Conservation (phyloP, 805 yeast genomes). For the Candida maris region DNA sequence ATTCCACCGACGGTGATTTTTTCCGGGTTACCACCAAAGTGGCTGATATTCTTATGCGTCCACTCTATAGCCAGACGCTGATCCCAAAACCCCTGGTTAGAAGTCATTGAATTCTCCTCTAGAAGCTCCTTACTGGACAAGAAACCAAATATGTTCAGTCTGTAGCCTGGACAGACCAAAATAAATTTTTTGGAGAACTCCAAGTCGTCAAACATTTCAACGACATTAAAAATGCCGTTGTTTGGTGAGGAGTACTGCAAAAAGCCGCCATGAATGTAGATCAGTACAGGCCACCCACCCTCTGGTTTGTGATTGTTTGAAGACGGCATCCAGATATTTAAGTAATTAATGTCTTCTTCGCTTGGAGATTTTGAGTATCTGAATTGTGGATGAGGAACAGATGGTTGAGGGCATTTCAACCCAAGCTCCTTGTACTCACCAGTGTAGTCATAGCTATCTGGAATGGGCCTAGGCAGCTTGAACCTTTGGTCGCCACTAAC, state of each 20-base stretch:
- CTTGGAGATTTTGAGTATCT: constrained; percentile 25
- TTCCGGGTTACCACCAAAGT: constrained; percentile 46
- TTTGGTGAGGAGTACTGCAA: constrained; percentile 35
- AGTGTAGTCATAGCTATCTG: constrained; percentile 34
- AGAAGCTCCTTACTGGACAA: constrained; percentile 36
- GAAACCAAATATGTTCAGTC: constrained; percentile 39
- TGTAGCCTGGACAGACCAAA: constrained; percentile 37
- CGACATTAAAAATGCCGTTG: constrained; percentile 21
- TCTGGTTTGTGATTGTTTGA: constrained; percentile 30
- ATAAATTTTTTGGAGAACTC: constrained; percentile 33
- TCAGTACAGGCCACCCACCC: constrained; percentile 40
- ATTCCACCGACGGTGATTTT: constrained; percentile 43
- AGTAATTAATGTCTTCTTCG: constrained; percentile 33
- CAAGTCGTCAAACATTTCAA: constrained; percentile 25
- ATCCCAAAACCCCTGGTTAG: constrained; percentile 44
- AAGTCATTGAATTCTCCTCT: constrained; percentile 28
- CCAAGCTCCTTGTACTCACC: constrained; percentile 37
- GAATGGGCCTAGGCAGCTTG: constrained; percentile 27
- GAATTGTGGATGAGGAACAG: constrained; percentile 26
- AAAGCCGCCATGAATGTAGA: constrained; percentile 44
- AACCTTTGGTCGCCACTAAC: constrained; percentile 32
- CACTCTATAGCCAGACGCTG: constrained; percentile 45
- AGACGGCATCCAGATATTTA: constrained; percentile 39
- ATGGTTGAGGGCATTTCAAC: constrained; percentile 37
- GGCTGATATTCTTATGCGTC: constrained; percentile 38